These are phyloP conservation scores for Podaxis sp. DNA, from an alignment of 768 basidiomycete genomes.

Conservation along the genomic window DNA sequence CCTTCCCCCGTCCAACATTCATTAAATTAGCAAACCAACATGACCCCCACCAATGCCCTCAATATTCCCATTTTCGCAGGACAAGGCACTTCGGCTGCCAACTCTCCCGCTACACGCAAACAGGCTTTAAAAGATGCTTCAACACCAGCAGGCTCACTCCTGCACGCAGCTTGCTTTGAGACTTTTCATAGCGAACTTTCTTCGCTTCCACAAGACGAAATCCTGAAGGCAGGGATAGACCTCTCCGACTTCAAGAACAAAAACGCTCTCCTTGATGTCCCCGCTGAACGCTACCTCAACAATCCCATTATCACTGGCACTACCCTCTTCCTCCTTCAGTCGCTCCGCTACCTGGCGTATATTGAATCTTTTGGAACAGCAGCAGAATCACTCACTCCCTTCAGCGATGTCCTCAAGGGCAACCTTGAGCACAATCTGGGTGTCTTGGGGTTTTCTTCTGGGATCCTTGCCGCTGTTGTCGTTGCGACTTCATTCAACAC, in stretches of 20 bases:
- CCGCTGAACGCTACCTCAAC: conserved; percentile 32
- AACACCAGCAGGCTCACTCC: conserved; percentile 38
- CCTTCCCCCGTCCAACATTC: not conserved
- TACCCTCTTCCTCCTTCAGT: conserved; percentile 47
- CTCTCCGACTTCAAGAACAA: conserved; percentile 40
- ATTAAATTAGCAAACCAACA: not conserved
- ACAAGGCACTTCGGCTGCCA: conserved; percentile 43
- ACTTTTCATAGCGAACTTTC: conserved; percentile 46
- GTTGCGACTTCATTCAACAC: conserved; percentile 42
- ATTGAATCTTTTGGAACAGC: conserved; percentile 22
- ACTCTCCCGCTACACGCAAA: conserved; percentile 30
- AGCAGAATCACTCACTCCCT: conserved; percentile 20
- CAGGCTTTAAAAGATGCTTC: conserved; percentile 43
- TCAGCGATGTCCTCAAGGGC: conserved; percentile 27
- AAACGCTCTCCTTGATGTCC: conserved; percentile 35
- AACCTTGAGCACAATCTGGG: conserved; percentile 36
- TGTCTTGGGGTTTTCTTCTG: conserved; percentile 57
- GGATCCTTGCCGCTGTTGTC: conserved; percentile 55
- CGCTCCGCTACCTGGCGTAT: conserved; percentile 48
- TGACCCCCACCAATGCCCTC: conserved; percentile 25
- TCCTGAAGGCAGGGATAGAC: conserved; percentile 34
- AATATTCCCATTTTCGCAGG: conserved; percentile 48
- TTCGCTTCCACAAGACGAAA: conserved; percentile 35
- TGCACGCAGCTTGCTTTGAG: conserved; percentile 48
- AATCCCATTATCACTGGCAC: conserved; percentile 49